Conservation (phyloP, 2,329 filamentous ascomycete species). For the Epichloe brachyelytri region DNA sequence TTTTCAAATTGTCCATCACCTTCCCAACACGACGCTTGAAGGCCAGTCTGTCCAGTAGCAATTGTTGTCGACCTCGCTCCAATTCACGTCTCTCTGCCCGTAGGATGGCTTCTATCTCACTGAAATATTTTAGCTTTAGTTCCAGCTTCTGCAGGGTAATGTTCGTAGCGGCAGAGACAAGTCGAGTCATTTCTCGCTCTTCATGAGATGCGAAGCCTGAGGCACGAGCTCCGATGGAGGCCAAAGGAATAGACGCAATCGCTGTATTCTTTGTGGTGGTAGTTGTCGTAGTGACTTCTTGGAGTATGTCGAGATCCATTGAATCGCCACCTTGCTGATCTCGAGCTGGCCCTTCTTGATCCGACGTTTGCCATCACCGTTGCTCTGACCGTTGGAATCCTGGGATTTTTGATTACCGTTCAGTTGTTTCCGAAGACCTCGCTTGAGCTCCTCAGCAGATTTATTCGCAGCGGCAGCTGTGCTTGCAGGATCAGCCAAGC, state of each 20-base stretch:
- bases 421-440: constrained; percentile 64
- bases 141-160: constrained; percentile 92
- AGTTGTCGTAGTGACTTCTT: constrained; percentile 38
- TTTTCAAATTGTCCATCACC: constrained; percentile 62
- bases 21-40: constrained; percentile 82
- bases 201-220: constrained; percentile 87
- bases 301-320: constrained; percentile 50
- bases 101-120: constrained; percentile 86
- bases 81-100: constrained; percentile 87
- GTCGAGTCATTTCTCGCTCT: constrained; percentile 88
- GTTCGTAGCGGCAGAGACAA: constrained; percentile 87
- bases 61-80: constrained; percentile 79
- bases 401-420: constrained; percentile 38
- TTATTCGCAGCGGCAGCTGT: constrained; percentile 83
- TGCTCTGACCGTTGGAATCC: constrained; percentile 47
- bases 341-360: neutral
- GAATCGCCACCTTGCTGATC: constrained; percentile 34
- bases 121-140: constrained; percentile 89
- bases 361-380: constrained; percentile 19
- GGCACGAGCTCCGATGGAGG: constrained; percentile 72
- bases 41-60: constrained; percentile 81
- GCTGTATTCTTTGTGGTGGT: constrained; percentile 33
- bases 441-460: constrained; percentile 75
- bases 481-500: constrained; percentile 77
- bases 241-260: constrained; percentile 69